Base-by-base conservation (phyloP, 2,329 filamentous ascomycete species). In the Monilinia laxa region DNA sequence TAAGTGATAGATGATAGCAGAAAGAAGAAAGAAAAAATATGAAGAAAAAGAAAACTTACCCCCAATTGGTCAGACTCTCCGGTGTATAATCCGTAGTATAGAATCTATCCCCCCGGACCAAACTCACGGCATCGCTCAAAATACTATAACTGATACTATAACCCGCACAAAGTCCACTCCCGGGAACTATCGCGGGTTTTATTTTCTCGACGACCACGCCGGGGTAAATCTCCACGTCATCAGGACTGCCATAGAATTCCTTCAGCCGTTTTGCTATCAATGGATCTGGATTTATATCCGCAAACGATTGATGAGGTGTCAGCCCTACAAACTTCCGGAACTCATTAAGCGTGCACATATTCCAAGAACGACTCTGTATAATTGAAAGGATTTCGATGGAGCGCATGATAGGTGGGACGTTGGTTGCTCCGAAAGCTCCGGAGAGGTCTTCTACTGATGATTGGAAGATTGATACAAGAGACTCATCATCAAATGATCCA, bases 51-150 rank as follows among this genome's bases (percentile, higher is more conserved):
- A 35, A n/a, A 42, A 69, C 68, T 51, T 67, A 94, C 25, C 92
- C 92, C 91, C 91, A 96, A 78, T 92, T 93, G 1, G 92, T 96
- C 14, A 96, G 78, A 71, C 87, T 86, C 11, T 86, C 84, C 0
- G 91, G 85, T 71, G 88, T 75, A 57, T 75, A 77, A 60, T 76
- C 72, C 23, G 70, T 64, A 12, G 85, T 87, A 72, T 84, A 84
- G 77, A 87, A 88, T 5, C 85, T 78, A 69, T 77, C 75, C 57
- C 88, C 86, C 10, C 86, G 81, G 3, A 88, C 84, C 12, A 88
- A 79, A 0, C 83, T 82, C 2, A 87, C 80, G 4, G 86, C 86
- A 70, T 88, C 86, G 1, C 84, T 85, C 25, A 88, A 77, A 12
- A 88, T 81, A 51, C 84, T 84, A 56, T 83, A 80, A 1, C 82